Evolutionary conservation across 2,329 filamentous ascomycete species (phyloP).

Genomic region (Penicillium brevicompactum): DNA sequence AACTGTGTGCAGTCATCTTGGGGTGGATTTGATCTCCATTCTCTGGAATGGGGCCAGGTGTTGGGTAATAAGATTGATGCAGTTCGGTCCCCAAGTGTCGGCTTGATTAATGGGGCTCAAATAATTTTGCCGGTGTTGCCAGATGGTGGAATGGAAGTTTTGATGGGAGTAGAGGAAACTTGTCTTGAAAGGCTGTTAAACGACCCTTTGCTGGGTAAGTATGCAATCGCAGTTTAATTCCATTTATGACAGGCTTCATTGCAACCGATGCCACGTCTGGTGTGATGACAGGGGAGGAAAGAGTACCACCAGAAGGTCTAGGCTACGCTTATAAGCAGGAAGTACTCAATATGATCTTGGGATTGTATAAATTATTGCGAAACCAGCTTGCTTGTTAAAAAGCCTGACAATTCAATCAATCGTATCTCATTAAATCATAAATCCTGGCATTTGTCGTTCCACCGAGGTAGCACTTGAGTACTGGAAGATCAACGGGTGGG

Average conservation of each 20-base stretch:
- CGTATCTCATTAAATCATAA: conserved; percentile 8
- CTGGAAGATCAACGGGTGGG: conserved; percentile 37
- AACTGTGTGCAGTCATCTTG: conserved; percentile 40
- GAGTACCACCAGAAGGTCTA: too few species aligned
- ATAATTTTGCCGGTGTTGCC: conserved; percentile 36
- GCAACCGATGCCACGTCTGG: too few species aligned
- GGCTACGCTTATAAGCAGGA: background rate
- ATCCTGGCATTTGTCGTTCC: background rate
- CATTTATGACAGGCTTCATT: background rate
- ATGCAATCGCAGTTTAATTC: conserved; percentile 5
- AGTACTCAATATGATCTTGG: background rate
- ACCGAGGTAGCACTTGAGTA: background rate
- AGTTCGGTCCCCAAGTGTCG: conserved; percentile 34
- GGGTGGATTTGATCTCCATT: conserved; percentile 37
- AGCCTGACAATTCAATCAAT: background rate
- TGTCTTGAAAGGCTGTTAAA: conserved; percentile 29
- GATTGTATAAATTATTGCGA: background rate
- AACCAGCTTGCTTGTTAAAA: background rate
- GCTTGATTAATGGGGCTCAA: conserved; percentile 37
- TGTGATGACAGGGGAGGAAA: too few species aligned
- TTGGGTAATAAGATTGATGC: conserved; percentile 33
- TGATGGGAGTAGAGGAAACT: conserved; percentile 37
- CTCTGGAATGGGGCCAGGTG: conserved; percentile 35
- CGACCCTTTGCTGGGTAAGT: conserved; percentile 36
- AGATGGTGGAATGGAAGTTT: conserved; percentile 36